Percentiles rank a stretch among this genome's conserved stretches.
Evolutionary conservation across 2,329 filamentous ascomycete genomes (phyloP).

Genomic region (Ceratocystiopsis sp.): DNA sequence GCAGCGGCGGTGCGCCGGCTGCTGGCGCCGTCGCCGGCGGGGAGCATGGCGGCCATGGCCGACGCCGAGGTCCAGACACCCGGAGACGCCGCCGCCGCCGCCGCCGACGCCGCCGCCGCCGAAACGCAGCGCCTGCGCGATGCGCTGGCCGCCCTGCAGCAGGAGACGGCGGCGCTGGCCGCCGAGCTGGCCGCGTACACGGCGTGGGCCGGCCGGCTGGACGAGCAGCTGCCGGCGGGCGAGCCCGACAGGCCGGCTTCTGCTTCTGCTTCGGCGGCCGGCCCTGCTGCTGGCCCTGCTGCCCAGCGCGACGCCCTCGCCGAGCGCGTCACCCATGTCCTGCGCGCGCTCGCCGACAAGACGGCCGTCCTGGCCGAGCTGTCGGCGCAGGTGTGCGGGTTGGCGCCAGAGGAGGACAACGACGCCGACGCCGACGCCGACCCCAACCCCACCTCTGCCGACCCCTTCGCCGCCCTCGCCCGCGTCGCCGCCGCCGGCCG

Average conservation of each 20-base stretch:
- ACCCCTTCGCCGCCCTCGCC: too few species aligned
- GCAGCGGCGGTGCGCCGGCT: background rate
- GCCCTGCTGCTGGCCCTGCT: too few species aligned
- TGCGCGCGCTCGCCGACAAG: constrained; percentile 30
- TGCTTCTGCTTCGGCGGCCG: background rate
- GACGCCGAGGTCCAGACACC: constrained; percentile 27
- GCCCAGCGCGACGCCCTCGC: constrained; percentile 22
- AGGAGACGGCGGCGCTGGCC: constrained; percentile 31
- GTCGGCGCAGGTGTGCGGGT: constrained; percentile 23
- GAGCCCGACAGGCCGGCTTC: constrained; percentile 13
- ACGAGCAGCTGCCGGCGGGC: constrained; percentile 18
- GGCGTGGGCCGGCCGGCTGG: constrained; percentile 21
- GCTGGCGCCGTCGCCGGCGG: background rate
- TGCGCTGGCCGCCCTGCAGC: constrained; percentile 29
- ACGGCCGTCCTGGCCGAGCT: constrained; percentile 29
- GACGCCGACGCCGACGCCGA: constrained; percentile 16
- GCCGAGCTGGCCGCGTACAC: constrained; percentile 30
- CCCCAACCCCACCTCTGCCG: too few species aligned
- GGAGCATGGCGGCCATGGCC: background rate
- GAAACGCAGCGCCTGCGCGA: constrained; percentile 26
- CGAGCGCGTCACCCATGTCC: constrained; percentile 22
- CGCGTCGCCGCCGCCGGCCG: constrained; percentile 35
- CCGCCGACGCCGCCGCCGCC: constrained; percentile 15
- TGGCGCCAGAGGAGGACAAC: constrained; percentile 33
- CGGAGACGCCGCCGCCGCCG: constrained; percentile 16